Evolutionary conservation across 192 early-diverging fungal genomes (phyloP), one percentile per base, ranked within the genome.

Genomic region (Backusella westeae): DNA sequence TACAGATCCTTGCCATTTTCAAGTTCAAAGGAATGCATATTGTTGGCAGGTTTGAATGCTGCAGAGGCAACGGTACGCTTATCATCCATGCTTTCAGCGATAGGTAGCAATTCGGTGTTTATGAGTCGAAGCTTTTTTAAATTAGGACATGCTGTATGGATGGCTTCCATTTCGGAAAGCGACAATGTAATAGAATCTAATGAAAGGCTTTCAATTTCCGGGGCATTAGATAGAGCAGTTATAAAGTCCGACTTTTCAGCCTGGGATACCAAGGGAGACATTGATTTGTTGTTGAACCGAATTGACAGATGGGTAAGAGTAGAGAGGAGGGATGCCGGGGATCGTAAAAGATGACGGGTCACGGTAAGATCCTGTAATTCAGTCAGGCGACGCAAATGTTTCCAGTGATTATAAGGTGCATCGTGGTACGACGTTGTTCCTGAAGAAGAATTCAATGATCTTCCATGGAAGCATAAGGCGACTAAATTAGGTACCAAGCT

Each of bases 171-270:
- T 49, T 71, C 70, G 26, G 39, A 49, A 23, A 71, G 21, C 44
- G 70, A 71, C 15, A 71, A 17, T 17, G 21, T 17, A 21, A 71
- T 71, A 19, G 70, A 71, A 34, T 71, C 70, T 32, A 71, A n/a
- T 6, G 70, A 71, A 4, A 71, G 42, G 2, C 29, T 71, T 69
- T 69, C 35, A 69, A 69, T 26, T 32, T 71, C 42, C 21, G 39
- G 23, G 41, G 70, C 42, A 44, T 49, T 71, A 49, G 39, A 29
- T 63, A 63, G 10, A 26, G 56, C 23, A 63, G 56, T 14, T 63
- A 63, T 63, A 63, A 63, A 63, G 56, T 63, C 56, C 56, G 56
- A 63, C 12, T 63, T 63, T 63, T 63, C 21, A 12, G 56, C 56
- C 12, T 63, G 56, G 4, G 56, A 23, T 29, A 9, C 56, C 3